Evolutionary conservation across 352 stramenopile species (phyloP), one percentile per base, ranked within the genome.

Genomic region (Pythium aquatile): DNA sequence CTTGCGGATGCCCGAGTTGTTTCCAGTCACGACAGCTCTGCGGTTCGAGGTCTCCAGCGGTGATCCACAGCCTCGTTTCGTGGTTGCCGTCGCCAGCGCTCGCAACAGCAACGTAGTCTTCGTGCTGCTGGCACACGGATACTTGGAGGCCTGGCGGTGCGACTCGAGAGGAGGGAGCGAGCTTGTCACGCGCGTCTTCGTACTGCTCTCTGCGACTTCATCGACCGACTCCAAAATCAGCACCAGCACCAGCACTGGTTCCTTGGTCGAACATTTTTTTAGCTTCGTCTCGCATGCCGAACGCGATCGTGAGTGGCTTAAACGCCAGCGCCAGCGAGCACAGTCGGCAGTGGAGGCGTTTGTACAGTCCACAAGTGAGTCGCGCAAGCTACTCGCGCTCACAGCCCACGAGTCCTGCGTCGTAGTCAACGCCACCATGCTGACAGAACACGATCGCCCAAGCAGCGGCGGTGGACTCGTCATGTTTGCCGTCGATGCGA

Each of bases 401-500:
- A 59, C 55, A 20, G 54, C 46, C 14, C 13, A 48, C 8, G 62
- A 39, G 39, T 59, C 55, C 14, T 60, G 49, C 32, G 37, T 69
- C 5, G 55, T 65, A 0, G 49, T 61, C 11, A 69, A 69, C 40
- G 48, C 46, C 13, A 60, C 55, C 6, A 69, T 69, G 62, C 26
- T 69, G 32, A 53, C 9, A 9, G 46, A 63, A 2, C 8, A 14
- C 6, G 44, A 61, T 30, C 39, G 20, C 14, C 32, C 40, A 1
- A 47, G 39, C 13, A 20, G 29, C 4, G 40, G 54, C 10, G 32
- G 40, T 8, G 61, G 53, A 11, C 54, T 67, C 3, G 14, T 61
- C n/a, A 26, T 46, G 7, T 63, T 54, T 5, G n/a, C 58, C 14
- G 46, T 63, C 17, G 44, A 56, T n/a, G 33, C 28, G 6, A 48